Percentiles rank a stretch among this genome's conserved stretches.
Conservation (phyloP, 1,284 basidiomycete genomes). For the Neolentinus lepideus region DNA sequence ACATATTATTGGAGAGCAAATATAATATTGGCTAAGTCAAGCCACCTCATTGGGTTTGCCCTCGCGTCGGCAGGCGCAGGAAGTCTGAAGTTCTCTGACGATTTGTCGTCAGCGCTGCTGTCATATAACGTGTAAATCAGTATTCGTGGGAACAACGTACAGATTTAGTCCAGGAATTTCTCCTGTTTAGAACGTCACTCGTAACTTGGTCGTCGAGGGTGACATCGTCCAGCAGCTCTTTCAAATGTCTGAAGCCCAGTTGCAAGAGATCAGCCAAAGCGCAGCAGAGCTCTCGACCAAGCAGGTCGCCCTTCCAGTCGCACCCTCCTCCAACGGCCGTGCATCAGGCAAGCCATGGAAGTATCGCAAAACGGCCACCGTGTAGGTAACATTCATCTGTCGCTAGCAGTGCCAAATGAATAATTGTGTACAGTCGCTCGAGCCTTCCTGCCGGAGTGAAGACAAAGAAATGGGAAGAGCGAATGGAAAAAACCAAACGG, state of each 20-base stretch:
- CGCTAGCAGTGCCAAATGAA: slow-evolving; percentile 3
- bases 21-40: too few relatives aligned
- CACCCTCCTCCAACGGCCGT: slow-evolving; percentile 51
- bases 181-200: too few relatives aligned
- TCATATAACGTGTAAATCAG: too few relatives aligned
- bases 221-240: too few relatives aligned
- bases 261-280: not conserved
- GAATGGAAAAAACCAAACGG: slow-evolving; percentile 62
- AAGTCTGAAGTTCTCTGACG: too few relatives aligned
- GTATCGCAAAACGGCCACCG: slow-evolving; percentile 47
- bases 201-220: too few relatives aligned
- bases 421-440: slow-evolving; percentile 45
- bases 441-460: slow-evolving; percentile 60
- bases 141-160: not conserved
- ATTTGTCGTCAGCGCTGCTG: too few relatives aligned
- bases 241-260: too few relatives aligned
- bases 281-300: not conserved
- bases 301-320: slow-evolving; percentile 26
- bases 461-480: slow-evolving; percentile 56
- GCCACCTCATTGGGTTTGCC: too few relatives aligned
- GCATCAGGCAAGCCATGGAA: slow-evolving; percentile 70
- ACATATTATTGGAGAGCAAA: too few relatives aligned
- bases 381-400: slow-evolving; percentile 32
- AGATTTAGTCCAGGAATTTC: not conserved
- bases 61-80: too few relatives aligned